These are phyloP conservation scores for Sporobolomyces phaffii DNA, from an alignment of 768 basidiomycete genomes.

Conservation along the genomic window DNA sequence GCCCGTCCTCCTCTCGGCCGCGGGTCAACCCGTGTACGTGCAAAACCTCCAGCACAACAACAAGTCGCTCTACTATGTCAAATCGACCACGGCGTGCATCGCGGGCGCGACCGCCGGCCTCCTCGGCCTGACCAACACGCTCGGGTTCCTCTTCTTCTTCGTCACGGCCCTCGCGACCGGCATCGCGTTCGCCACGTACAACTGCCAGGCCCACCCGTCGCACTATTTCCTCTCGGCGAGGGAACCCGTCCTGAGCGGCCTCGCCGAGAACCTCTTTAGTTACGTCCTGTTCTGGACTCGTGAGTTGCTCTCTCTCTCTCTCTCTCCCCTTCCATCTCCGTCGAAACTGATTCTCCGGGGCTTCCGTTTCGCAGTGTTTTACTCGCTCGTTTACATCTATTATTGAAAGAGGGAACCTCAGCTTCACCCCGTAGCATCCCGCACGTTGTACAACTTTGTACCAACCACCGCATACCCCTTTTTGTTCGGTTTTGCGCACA, in stretches of 20 bases:
- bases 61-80: conserved; percentile 31
- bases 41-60: conserved; percentile 26
- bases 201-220: not conserved
- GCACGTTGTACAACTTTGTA: no score
- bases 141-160: conserved; percentile 35
- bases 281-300: conserved; percentile 31
- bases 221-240: conserved; percentile 13
- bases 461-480: no score
- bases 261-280: conserved; percentile 17
- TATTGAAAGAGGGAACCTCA: no score
- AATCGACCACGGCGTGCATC: conserved; percentile 32
- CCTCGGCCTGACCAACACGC: conserved; percentile 32
- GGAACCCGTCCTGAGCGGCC: conserved; percentile 13
- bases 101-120: conserved; percentile 30
- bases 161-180: conserved; percentile 14
- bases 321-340: not conserved
- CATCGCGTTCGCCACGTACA: not conserved
- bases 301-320: not conserved
- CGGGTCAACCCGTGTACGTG: conserved; percentile 8
- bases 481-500: no score
- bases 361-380: conserved; percentile 7
- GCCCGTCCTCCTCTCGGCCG: not conserved
- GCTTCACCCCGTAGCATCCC: no score
- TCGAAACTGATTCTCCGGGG: not conserved
- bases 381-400: conserved; percentile 23